phyloP scores from a whole-genome alignment of 345 rosid species.

The Adansonia digitata region DNA sequence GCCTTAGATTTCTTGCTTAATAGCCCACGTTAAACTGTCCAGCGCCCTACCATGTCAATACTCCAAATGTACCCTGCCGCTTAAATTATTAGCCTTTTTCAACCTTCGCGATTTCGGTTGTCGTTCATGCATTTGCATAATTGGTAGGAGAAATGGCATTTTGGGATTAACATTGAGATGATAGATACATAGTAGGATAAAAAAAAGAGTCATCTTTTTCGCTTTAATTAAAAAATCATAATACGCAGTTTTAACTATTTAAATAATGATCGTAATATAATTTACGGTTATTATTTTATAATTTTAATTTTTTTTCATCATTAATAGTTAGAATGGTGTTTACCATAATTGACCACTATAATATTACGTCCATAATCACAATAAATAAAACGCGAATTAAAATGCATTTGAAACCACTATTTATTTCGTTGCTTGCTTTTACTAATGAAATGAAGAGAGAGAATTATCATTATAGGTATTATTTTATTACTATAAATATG shows the following conservation, averaged over 20 bases:
- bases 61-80: background rate
- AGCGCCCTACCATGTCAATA: background rate
- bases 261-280: too few relatives aligned
- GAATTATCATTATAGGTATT: background rate
- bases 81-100: background rate
- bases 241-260: too few relatives aligned
- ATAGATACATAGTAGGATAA: background rate
- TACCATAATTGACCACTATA: too few relatives aligned
- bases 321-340: too few relatives aligned
- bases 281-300: too few relatives aligned
- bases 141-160: background rate
- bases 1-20: background rate
- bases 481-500: background rate
- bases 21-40: background rate
- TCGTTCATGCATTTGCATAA: background rate
- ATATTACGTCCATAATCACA: too few relatives aligned
- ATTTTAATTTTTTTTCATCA: too few relatives aligned
- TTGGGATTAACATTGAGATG: background rate
- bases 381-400: too few relatives aligned
- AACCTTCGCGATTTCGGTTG: background rate
- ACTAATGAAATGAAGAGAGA: background rate
- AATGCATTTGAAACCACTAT: too few relatives aligned
- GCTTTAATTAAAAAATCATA: background rate
- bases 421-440: too few relatives aligned
- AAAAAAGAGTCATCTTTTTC: background rate